Conservation (phyloP, 805 yeast genomes). For the Millerago galiae region DNA sequence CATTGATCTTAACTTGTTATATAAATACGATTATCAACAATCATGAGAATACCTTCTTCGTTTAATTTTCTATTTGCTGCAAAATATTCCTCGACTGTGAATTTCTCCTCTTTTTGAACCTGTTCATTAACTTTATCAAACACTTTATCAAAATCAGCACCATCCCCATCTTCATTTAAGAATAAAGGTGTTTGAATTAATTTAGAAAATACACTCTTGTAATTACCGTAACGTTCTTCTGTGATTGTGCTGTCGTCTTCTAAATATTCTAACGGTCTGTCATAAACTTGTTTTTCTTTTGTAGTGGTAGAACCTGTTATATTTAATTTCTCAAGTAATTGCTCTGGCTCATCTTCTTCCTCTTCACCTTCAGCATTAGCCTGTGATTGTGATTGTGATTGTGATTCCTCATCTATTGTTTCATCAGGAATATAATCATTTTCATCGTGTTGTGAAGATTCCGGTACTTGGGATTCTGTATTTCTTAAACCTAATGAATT, state of each 20-base stretch:
- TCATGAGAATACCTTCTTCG: conserved; percentile 40
- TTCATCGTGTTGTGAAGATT: conserved; percentile 13
- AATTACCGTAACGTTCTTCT: too few relatives aligned
- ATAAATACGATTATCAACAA: conserved; percentile 33
- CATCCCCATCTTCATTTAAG: conserved; percentile 34
- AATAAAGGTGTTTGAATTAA: conserved; percentile 31
- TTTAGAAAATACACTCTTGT: too few relatives aligned
- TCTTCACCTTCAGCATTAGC: conserved; percentile 4
- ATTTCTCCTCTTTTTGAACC: conserved; percentile 43
- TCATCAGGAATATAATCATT: conserved; percentile 14
- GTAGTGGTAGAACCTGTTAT: not conserved
- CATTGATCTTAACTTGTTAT: not conserved
- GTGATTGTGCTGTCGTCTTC: too few relatives aligned
- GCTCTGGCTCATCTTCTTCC: conserved; percentile 4
- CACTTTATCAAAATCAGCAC: conserved; percentile 33
- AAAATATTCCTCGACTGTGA: conserved; percentile 35
- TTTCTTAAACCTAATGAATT: conserved; percentile 4
- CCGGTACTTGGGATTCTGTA: conserved; percentile 5
- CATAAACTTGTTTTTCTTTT: not conserved
- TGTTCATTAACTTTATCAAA: conserved; percentile 35
- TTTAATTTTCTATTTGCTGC: conserved; percentile 39
- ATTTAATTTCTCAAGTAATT: conserved; percentile 5
- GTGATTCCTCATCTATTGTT: not conserved
- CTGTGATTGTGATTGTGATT: conserved; percentile 4
- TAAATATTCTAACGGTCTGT: not conserved